Conservation (phyloP, 306 rosid species). For the Morella rubra region DNA sequence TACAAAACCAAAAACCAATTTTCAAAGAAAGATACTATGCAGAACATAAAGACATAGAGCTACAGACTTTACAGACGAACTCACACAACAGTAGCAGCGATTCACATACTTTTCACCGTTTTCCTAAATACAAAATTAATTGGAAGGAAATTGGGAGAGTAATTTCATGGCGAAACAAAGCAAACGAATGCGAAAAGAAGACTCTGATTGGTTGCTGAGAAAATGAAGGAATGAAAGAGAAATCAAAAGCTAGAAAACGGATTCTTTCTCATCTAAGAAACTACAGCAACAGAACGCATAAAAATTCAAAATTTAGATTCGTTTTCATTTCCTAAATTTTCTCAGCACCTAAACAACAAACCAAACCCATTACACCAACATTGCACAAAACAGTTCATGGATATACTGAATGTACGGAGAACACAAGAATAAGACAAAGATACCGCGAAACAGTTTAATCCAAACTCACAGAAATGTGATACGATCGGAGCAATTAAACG, state of each 20-base stretch:
- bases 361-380: neutral
- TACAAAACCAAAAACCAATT: slow-evolving; percentile 9
- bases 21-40: too few species aligned
- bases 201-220: neutral
- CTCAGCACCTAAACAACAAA: neutral
- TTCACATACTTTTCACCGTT: too few species aligned
- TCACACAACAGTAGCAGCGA: too few species aligned
- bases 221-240: neutral
- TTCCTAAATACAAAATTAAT: neutral
- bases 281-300: too few species aligned
- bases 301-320: neutral
- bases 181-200: neutral
- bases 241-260: neutral
- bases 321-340: neutral
- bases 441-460: neutral
- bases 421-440: neutral
- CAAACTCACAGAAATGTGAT: too few species aligned
- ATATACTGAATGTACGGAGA: too few species aligned
- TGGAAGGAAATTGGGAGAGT: neutral
- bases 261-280: too few species aligned
- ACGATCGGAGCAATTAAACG: neutral
- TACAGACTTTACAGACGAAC: too few species aligned
- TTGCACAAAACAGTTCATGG: neutral
- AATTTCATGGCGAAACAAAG: too few species aligned
- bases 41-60: too few species aligned